phyloP scores from a whole-genome alignment of 257 asterid species.

The Solanum sitiens region DNA sequence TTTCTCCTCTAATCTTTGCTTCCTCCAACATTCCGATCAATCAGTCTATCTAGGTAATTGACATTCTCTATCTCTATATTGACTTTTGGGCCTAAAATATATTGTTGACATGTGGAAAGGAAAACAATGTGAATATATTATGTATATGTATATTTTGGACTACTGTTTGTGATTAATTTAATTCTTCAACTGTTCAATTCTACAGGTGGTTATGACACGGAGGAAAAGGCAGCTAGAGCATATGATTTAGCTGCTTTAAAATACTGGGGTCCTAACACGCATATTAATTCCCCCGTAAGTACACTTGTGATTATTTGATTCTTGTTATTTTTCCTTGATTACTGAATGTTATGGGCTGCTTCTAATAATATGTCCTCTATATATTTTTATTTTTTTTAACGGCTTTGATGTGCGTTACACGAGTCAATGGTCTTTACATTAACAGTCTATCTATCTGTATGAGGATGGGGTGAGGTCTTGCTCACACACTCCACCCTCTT shows the following conservation, averaged over 20 bases:
- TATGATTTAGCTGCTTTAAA: slow-evolving; percentile 89
- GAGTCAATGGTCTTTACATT: neutral
- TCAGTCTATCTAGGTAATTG: slow-evolving; percentile 64
- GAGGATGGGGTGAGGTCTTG: neutral
- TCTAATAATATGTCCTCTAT: neutral
- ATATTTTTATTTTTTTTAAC: neutral
- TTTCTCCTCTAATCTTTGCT: neutral
- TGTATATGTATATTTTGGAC: neutral
- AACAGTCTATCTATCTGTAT: neutral
- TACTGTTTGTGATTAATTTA: neutral
- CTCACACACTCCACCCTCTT: neutral
- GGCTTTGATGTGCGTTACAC: neutral
- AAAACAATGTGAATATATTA: neutral
- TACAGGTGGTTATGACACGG: slow-evolving; percentile 82
- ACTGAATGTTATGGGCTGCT: neutral
- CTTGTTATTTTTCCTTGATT: neutral
- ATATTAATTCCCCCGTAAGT: slow-evolving; percentile 67
- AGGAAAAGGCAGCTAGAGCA: slow-evolving; percentile 86
- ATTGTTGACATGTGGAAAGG: neutral
- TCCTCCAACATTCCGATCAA: neutral
- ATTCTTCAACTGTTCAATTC: neutral
- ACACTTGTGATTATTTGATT: neutral
- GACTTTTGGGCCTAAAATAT: neutral
- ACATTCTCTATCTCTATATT: neutral
- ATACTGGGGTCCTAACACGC: slow-evolving; percentile 87